A percentile compares a stretch with the other conserved stretches of the same genome.
These are phyloP conservation scores for Neonectria ditissima DNA, from an alignment of 2,329 filamentous ascomycete genomes.

Conservation along the genomic window DNA sequence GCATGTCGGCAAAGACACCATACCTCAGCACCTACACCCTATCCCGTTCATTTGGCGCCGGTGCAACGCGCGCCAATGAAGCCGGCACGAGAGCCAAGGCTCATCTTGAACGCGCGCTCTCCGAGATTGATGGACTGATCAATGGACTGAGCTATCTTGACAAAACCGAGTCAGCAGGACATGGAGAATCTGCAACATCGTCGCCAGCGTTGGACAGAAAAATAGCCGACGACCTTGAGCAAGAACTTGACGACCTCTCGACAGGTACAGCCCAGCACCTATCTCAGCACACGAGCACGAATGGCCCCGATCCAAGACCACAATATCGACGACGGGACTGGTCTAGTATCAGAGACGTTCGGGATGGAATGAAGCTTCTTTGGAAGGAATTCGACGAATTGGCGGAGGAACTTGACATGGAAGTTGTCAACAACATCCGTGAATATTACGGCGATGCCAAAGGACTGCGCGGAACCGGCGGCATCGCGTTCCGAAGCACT, in stretches of 20 bases:
- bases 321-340: constrained; percentile 7
- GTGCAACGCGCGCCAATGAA: constrained; percentile 8
- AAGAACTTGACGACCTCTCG: constrained; percentile 12
- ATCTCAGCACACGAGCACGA: not conserved
- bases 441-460: constrained; percentile 17
- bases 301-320: not conserved
- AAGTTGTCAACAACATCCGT: constrained; percentile 20
- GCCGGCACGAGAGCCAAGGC: not conserved
- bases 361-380: constrained; percentile 7
- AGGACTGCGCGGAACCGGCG: constrained; percentile 30
- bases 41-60: not conserved
- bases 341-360: constrained; percentile 23
- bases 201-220: too few species aligned
- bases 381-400: constrained; percentile 23
- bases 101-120: constrained; percentile 17
- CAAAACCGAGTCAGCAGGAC: not conserved
- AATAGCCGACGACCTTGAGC: not conserved
- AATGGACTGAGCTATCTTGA: constrained; percentile 29
- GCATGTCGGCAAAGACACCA: constrained; percentile 3
- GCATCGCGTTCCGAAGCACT: constrained; percentile 34
- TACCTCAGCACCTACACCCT: constrained; percentile 2
- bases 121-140: constrained; percentile 31
- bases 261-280: not conserved
- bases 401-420: not conserved
- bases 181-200: not conserved